Evolutionary conservation across 176 grass and related monocot species (phyloP), one percentile per base, ranked within the genome.

Genomic region (Leersia perrieri): DNA sequence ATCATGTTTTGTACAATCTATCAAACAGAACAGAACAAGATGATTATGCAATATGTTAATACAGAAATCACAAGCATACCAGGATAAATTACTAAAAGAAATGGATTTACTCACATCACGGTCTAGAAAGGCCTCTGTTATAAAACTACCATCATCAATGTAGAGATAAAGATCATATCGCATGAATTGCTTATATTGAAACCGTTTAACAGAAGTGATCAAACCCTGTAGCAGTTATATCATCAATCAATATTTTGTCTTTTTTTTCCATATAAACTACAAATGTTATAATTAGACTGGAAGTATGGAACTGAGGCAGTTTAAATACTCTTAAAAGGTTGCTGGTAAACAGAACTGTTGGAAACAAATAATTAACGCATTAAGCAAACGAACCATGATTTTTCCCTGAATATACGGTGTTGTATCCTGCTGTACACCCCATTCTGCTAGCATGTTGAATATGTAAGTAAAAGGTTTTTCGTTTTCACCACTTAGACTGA

Each of bases 91-190:
- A 85, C 60, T 69, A 79, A 82, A 12, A 22, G 5, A 68, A 72
- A 86, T 3, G 51, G 20, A 74, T 73, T 47, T 60, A 79, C 91
- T 90, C 30, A 97, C 95, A 80, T 80, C 70, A 85, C 69, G 16
- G 74, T 94, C 89, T 83, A 98, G 63, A 68, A 79, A 60, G 74
- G 93, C 84, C 81, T 87, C 86, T 57, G 90, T 93, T 87, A 98
- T 98, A 40, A 85, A 89, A 83, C 95, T 98, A 15, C 95, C 92
- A 84, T 98, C 95, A 85, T 94, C 95, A 25, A 98, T 83, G 58
- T 87, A 93, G 44, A 90, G 88, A 60, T 72, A 29, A 62, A 98
- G 95, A 47, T 98, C 90, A 60, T 89, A 98, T 74, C 80, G 73
- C 3, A 63, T 84, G 64, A 82, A 16, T 47, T 68, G 33, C 79